phyloP scores from a whole-genome alignment of 495 filamentous ascomycete genomes.

The Aspergillus ellipticus region DNA sequence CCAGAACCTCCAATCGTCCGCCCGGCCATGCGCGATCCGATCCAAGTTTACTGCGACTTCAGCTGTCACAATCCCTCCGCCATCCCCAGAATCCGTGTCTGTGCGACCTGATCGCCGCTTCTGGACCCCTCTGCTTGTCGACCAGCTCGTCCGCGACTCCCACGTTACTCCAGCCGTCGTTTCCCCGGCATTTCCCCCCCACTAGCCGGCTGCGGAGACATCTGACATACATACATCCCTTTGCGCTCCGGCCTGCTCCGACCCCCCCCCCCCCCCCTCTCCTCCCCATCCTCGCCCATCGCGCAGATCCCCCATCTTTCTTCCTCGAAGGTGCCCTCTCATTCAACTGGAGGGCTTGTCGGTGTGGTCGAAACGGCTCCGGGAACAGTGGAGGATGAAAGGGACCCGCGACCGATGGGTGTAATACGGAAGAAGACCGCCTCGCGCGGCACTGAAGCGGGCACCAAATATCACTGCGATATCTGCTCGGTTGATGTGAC shows the following conservation, averaged over 20 bases:
- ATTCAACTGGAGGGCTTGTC: conserved; percentile 29
- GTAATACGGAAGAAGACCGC: conserved; percentile 96
- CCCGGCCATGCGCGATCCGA: conserved; percentile 5
- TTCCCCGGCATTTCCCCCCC: conserved; percentile 2
- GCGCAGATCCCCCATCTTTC: conserved; percentile 3
- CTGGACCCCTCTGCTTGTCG: not conserved
- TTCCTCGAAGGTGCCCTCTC: conserved; percentile 25
- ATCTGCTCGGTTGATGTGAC: conserved; percentile 94
- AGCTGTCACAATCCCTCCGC: not conserved
- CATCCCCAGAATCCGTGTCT: not conserved
- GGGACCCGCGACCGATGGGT: conserved; percentile 61
- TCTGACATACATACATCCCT: conserved; percentile 21
- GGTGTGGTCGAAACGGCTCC: conserved; percentile 31
- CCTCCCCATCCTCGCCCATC: not conserved
- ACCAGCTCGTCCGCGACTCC: not conserved
- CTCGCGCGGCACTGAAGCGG: conserved; percentile 81
- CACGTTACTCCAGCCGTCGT: not conserved
- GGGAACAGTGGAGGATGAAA: conserved; percentile 43
- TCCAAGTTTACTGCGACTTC: conserved; percentile 11
- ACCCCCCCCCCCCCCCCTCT: conserved; percentile 18
- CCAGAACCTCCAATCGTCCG: not conserved
- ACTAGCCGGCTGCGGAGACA: conserved; percentile 18
- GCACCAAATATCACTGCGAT: conserved; percentile 93
- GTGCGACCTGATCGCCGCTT: not conserved
- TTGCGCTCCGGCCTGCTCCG: conserved; percentile 6